Evolutionary conservation across 2,329 filamentous ascomycete genomes (phyloP).

Genomic region (Pseudohalonectria lignicola): DNA sequence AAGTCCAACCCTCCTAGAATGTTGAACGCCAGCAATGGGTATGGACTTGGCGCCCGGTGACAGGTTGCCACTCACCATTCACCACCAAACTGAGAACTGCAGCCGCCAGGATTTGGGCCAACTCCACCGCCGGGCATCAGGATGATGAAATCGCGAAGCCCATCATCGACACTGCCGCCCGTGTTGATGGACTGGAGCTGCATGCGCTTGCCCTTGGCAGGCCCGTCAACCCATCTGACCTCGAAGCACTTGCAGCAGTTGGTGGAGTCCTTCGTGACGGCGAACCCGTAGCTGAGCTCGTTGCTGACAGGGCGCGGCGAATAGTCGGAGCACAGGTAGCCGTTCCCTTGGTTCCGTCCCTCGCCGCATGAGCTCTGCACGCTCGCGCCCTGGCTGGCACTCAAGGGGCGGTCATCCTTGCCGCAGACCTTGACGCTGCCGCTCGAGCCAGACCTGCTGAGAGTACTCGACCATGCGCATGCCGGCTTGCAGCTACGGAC

Average conservation of each 20-base stretch:
- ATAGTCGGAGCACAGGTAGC: conserved; percentile 10
- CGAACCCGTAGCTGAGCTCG: conserved; percentile 9
- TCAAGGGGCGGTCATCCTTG: conserved; percentile 9
- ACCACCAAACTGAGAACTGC: conserved; percentile 5
- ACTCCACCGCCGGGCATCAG: conserved; percentile 7
- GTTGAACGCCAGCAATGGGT: too few species aligned
- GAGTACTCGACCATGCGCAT: conserved; percentile 8
- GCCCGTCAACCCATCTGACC: conserved; percentile 9
- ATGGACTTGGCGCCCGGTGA: not conserved
- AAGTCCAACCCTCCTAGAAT: not conserved
- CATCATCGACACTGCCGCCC: conserved; percentile 7
- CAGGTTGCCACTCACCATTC: conserved; percentile 2
- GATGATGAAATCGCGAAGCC: conserved; percentile 5
- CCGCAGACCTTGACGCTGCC: conserved; percentile 9
- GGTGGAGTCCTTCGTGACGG: conserved; percentile 7
- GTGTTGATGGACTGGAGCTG: conserved; percentile 12
- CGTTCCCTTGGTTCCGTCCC: conserved; percentile 4
- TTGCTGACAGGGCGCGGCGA: conserved; percentile 7
- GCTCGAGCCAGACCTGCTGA: conserved; percentile 7
- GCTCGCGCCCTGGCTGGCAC: conserved; percentile 1
- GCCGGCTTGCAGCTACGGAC: conserved; percentile 10
- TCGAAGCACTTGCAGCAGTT: conserved; percentile 13
- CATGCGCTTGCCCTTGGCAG: conserved; percentile 8
- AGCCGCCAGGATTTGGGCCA: conserved; percentile 5
- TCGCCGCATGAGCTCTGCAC: conserved; percentile 6